Base-by-base conservation (phyloP, 441 rosid genomes). In the Cnidoscolus chayamansa region DNA sequence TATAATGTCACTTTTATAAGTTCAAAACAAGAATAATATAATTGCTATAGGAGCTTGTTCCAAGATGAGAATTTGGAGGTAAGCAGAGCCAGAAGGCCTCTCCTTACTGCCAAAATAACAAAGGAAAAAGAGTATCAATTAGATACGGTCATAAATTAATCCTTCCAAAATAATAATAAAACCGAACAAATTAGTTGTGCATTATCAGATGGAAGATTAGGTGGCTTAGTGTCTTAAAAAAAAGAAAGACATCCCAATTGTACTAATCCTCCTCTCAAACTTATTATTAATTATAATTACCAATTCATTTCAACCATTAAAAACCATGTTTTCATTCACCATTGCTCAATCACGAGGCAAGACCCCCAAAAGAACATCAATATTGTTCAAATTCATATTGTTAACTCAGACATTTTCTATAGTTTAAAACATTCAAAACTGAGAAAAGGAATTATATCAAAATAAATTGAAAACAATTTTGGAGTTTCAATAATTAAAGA, bases 281-380 rank as follows among this genome's bases (percentile, higher is more conserved):
- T 40, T 37, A 50, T 30, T 30, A 49, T 32, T 19, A 20, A 19
- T 19, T 65, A 35, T 47, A 50, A 47, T 20, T 62, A 63, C 66
- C 47, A 54, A 60, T 49, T 35, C 0, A 63, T 25, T 10, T 71
- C 59, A 62, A 56, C 57, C 5, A 72, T 47, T 10, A 25, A 47
- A 16, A 31, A 45, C 54, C 0, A 32, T 25, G 25, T 4, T 37
- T 50, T 68, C 16, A n/a, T 54, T 30, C 68, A 50, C 12, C 10
- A 31, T 25, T 4, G 1, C 54, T 53, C 71, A 59, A 64, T 69
- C 68, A 65, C 30, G 56, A 60, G 51, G 10, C 37, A 30, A 15
- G 10, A 71, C 45, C n/a, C 25, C 25, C 25, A 25, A 25, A 9
- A 3, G 37, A 58, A 65, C 25, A 10, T 25, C 57, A 47, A 31